Conservation (phyloP, 2,329 filamentous ascomycete species). For the Ceratocystis papillata region DNA sequence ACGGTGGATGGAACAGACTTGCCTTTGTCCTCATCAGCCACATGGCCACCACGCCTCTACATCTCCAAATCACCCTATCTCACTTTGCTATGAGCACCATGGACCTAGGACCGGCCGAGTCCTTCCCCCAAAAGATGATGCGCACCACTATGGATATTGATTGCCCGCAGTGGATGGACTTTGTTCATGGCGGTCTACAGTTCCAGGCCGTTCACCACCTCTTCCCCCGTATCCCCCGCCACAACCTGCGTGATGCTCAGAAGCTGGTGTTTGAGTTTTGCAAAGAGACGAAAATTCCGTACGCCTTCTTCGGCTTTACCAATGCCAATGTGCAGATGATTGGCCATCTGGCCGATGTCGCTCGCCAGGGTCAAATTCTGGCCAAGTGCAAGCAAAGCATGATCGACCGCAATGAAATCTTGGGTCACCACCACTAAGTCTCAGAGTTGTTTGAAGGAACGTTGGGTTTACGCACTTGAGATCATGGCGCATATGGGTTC, state of each 20-base stretch:
- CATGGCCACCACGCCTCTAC: constrained; percentile 67
- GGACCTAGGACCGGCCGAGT: constrained; percentile 72
- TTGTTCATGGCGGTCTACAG: constrained; percentile 77
- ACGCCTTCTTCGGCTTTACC: constrained; percentile 75
- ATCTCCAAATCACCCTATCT: constrained; percentile 81
- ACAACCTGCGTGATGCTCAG: constrained; percentile 69
- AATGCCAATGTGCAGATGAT: constrained; percentile 76
- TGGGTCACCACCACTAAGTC: constrained; percentile 25
- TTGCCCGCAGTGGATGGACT: constrained; percentile 78
- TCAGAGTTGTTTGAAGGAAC: neutral
- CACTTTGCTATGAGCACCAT: constrained; percentile 91
- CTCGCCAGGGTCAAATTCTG: constrained; percentile 65
- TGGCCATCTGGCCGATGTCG: constrained; percentile 63
- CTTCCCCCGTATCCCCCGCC: constrained; percentile 70
- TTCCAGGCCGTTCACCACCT: constrained; percentile 85
- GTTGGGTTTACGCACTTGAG: neutral
- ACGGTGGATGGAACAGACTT: constrained; percentile 57
- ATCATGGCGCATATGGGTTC: neutral
- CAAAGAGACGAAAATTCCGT: constrained; percentile 69
- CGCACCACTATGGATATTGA: constrained; percentile 91
- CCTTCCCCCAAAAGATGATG: constrained; percentile 81
- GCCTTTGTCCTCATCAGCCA: constrained; percentile 71
- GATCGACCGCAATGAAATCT: constrained; percentile 23
- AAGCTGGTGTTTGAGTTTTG: constrained; percentile 72
- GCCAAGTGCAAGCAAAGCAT: constrained; percentile 54